Evolutionary conservation across 805 yeast species (phyloP), one percentile per base, ranked within the genome.

Genomic region (Barnettozyma sucrosica): DNA sequence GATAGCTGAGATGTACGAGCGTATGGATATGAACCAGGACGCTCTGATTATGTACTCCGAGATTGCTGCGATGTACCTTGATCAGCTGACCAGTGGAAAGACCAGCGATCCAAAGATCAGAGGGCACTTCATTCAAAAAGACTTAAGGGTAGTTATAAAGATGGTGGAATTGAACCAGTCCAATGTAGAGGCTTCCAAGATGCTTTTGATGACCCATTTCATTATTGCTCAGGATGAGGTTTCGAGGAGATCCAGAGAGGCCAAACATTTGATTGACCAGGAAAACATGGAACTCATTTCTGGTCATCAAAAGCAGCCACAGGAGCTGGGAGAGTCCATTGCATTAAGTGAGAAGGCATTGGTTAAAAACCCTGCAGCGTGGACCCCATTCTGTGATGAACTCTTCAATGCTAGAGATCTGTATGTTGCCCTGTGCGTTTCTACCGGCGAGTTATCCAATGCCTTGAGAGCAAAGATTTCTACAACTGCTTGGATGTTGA

Each of bases 1-100:
- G 58, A 70, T 88, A 32, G 95, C 85, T 10, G 96, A 89, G 58
- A 84, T 89, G 89, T 86, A 80, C 61, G 96, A 88, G 58, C 72
- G 82, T 36, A 64, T 89, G 55, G 74, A 72, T 19, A 73, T 77
- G 79, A 54, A 59, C 28, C 77, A 77, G 13, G 85, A 83, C 45
- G 95, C 96, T 0, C 71, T 77, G 33, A 71, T 73, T 52, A 66
- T 87, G 8, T 89, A 87, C 64, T 70, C 78, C 48, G 92, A 85
- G 56, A 68, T 87, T 43, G 77, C 81, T 13, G 72, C 81, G 4
- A 67, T 78, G 34, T 83, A 80, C 58, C 70, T 79, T 52, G 73
- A 77, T 13, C 77, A 77, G 14, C 67, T 82, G 50, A 68, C 69
- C 11, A 67, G 72, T 3, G 66, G 62, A 49, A 62, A 64, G 51